Base-by-base conservation (phyloP, 345 rosid species). In the Acer negundo region DNA sequence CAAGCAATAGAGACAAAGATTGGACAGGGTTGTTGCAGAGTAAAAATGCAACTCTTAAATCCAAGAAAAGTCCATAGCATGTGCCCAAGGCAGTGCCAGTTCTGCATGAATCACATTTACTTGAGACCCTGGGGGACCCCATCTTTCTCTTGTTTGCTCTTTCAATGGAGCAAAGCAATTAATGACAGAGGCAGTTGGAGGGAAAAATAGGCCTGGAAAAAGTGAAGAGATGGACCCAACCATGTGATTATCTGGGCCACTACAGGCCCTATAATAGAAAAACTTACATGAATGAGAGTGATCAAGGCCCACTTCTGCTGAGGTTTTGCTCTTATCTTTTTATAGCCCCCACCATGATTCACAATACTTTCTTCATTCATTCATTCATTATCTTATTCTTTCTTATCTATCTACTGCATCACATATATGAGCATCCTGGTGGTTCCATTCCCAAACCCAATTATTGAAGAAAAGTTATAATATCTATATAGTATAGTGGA, bases 191-290 rank as follows among this genome's bases (percentile, higher is more conserved):
- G 38, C 6, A 35, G n/a, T n/a, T n/a, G n/a, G 38, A 35, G 40
- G 42, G 4, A n/a, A 42, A 64, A 7, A 2, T 64, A 26, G 58
- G 65, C 35, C 15, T n/a, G 6, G 26, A 42, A 35, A 19, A 22
- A 23, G 69, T 13, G 2, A 16, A 12, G 53, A 42, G 72, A 64
- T 46, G 75, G 78, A 73, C 23, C 84, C 77, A 49, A 38, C 78
- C 77, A 66, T 67, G 75, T 70, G 66, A 58, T 19, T 2, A 62
- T 8, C 77, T 81, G 85, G 83, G 82, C 83, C 82, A 79, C 70
- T 10, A 64, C 22, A 35, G 63, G 78, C 68, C 80, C 68, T 70
- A 3, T 62, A 9, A 35, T 62, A 4, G 49, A 11, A 70, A 70
- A 67, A 19, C 46, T 23, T 15, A 51, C 23, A 53, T 53, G 49